These are phyloP conservation scores for Alternaria sp. DNA, from an alignment of 2,329 filamentous ascomycete species.

Conservation along the genomic window DNA sequence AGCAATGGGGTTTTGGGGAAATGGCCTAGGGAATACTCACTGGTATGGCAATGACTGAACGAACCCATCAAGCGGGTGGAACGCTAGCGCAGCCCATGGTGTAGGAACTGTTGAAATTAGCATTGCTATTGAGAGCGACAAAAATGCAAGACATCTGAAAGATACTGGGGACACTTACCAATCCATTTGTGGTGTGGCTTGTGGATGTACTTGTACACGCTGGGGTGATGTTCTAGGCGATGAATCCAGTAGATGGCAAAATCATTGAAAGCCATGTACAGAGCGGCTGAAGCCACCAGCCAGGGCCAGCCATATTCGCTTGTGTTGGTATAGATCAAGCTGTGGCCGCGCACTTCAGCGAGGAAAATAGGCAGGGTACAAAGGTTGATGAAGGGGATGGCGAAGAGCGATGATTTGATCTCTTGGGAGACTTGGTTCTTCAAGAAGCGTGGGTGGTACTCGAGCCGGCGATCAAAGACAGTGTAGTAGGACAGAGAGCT, in stretches of 20 bases:
- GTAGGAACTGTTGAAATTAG: slow-evolving; percentile 7
- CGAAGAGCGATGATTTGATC: slow-evolving; percentile 7
- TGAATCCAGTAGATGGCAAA: slow-evolving; percentile 12
- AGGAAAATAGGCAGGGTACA: slow-evolving; percentile 7
- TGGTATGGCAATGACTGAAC: slow-evolving; percentile 10
- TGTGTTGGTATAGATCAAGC: slow-evolving; percentile 1
- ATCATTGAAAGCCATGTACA: slow-evolving; percentile 13
- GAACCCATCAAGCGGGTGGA: slow-evolving; percentile 9
- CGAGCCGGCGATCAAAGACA: slow-evolving; percentile 10
- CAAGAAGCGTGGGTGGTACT: slow-evolving; percentile 11
- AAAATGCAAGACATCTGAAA: background rate
- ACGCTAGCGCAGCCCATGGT: slow-evolving; percentile 11
- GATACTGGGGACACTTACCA: background rate
- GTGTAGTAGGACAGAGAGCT: slow-evolving; percentile 7
- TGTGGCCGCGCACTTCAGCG: slow-evolving; percentile 8
- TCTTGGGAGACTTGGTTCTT: slow-evolving; percentile 10
- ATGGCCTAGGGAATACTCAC: background rate
- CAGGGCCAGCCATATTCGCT: slow-evolving; percentile 10
- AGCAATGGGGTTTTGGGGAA: background rate
- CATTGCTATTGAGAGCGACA: background rate
- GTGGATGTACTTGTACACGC: slow-evolving; percentile 12
- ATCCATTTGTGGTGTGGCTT: slow-evolving; percentile 15
- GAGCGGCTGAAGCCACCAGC: background rate
- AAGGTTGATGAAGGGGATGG: slow-evolving; percentile 9
- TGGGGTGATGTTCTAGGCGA: slow-evolving; percentile 12